A percentile compares a stretch with the other conserved stretches of the same genome.
Conservation (phyloP, 2,329 filamentous ascomycete species). For the Apiospora phragmitis region DNA sequence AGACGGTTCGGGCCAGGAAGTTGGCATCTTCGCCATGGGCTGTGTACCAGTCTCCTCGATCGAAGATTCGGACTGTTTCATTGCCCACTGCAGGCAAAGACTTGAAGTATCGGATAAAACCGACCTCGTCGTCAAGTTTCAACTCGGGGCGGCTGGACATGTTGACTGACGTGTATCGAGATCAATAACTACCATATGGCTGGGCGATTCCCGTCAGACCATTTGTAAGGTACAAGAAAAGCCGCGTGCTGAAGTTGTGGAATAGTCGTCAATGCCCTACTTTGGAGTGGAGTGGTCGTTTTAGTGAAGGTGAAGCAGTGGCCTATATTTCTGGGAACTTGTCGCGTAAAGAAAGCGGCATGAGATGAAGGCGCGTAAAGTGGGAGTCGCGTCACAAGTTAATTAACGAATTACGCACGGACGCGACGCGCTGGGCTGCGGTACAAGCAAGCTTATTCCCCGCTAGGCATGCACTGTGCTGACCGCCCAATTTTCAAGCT, state of each 20-base stretch:
- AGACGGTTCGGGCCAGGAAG: slow-evolving; percentile 83
- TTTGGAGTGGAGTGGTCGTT: not conserved
- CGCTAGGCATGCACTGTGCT: not conserved
- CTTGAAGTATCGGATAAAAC: slow-evolving; percentile 96
- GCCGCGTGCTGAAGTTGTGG: too few relatives aligned
- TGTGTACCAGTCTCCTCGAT: slow-evolving; percentile 93
- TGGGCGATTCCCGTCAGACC: not conserved
- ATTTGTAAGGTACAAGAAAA: not conserved
- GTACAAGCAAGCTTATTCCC: not conserved
- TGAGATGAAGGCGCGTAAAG: not conserved
- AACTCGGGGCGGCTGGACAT: slow-evolving; percentile 13
- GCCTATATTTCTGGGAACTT: not conserved
- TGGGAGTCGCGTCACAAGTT: not conserved
- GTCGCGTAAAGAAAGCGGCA: not conserved
- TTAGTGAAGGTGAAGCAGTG: not conserved
- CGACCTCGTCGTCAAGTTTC: slow-evolving; percentile 92
- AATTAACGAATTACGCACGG: not conserved
- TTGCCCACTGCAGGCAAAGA: slow-evolving; percentile 71
- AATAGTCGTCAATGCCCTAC: not conserved
- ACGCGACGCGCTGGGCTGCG: not conserved
- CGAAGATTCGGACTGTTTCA: slow-evolving; percentile 86
- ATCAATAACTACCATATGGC: not conserved
- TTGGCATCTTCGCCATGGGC: slow-evolving; percentile 85
- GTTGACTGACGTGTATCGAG: not conserved
- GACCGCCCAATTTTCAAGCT: not conserved